Conservation (phyloP, 2,329 filamentous ascomycete genomes). For the Fusarium acutatum region DNA sequence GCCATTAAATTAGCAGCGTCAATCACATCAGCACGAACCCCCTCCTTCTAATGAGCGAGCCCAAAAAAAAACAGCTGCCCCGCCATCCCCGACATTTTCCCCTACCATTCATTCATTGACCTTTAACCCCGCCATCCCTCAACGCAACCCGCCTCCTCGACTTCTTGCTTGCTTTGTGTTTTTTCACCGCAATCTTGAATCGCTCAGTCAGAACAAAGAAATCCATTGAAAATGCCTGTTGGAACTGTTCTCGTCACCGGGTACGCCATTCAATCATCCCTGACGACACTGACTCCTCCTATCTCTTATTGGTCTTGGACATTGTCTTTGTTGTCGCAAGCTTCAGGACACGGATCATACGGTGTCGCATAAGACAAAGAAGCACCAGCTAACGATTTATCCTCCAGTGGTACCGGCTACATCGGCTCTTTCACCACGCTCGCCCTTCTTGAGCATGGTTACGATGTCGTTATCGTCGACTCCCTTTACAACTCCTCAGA, state of each 20-base stretch:
- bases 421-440: slow-evolving; percentile 98
- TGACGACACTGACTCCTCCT: slow-evolving; percentile 16
- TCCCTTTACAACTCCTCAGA: slow-evolving; percentile 96
- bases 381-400: slow-evolving; percentile 30
- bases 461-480: slow-evolving; percentile 96
- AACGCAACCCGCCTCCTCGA: slow-evolving; percentile 16
- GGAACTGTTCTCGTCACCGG: slow-evolving; percentile 93
- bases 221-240: slow-evolving; percentile 68
- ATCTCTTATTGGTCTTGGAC: background rate
- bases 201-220: slow-evolving; percentile 37
- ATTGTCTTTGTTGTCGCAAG: slow-evolving; percentile 29
- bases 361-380: slow-evolving; percentile 19
- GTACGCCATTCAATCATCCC: slow-evolving; percentile 58
- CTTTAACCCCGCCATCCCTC: slow-evolving; percentile 29
- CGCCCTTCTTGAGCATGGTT: slow-evolving; percentile 89
- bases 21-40: slow-evolving; percentile 20
- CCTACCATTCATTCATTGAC: slow-evolving; percentile 1
- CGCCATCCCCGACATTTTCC: slow-evolving; percentile 19
- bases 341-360: background rate
- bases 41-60: background rate
- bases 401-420: slow-evolving; percentile 90
- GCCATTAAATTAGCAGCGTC: slow-evolving; percentile 22
- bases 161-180: slow-evolving; percentile 10
- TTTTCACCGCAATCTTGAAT: slow-evolving; percentile 33
- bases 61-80: slow-evolving; percentile 28